Percentiles rank a stretch among this genome's conserved stretches.
phyloP scores from a whole-genome alignment of 805 yeast species.

The Yamadazyma endophytica region DNA sequence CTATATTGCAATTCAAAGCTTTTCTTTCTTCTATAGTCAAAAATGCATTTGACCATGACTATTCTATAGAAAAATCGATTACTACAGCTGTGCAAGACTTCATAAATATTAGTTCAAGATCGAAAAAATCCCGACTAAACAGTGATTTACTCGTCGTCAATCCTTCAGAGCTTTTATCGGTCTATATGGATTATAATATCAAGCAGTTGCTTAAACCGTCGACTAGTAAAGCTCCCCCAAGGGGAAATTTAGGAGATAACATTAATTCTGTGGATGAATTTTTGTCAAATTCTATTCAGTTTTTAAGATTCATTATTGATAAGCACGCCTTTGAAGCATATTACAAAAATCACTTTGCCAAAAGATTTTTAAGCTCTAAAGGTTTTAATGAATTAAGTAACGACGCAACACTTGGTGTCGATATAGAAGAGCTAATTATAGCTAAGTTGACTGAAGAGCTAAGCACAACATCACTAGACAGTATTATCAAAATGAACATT shows the following conservation, averaged over 20 bases:
- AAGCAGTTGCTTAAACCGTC: conserved; percentile 29
- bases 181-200: conserved; percentile 37
- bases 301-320: conserved; percentile 69
- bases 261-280: conserved; percentile 24
- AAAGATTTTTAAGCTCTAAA: conserved; percentile 51
- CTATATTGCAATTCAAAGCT: conserved; percentile 47
- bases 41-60: conserved; percentile 47
- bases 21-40: conserved; percentile 48
- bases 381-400: conserved; percentile 20
- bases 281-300: conserved; percentile 51
- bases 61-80: conserved; percentile 48
- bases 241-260: not conserved
- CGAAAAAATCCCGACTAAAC: conserved; percentile 30
- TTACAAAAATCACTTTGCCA: conserved; percentile 83
- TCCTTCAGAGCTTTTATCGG: conserved; percentile 37
- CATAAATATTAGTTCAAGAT: conserved; percentile 39
- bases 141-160: conserved; percentile 25
- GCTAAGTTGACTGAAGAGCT: conserved; percentile 67
- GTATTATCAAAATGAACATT: conserved; percentile 81
- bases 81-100: conserved; percentile 60
- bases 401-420: conserved; percentile 39
- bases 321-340: conserved; percentile 83
- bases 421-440: conserved; percentile 67
- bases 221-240: not conserved
- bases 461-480: conserved; percentile 75